Percentiles rank a stretch among this genome's conserved stretches.
phyloP scores from a whole-genome alignment of 306 rosid species.

The Fagus crenata region DNA sequence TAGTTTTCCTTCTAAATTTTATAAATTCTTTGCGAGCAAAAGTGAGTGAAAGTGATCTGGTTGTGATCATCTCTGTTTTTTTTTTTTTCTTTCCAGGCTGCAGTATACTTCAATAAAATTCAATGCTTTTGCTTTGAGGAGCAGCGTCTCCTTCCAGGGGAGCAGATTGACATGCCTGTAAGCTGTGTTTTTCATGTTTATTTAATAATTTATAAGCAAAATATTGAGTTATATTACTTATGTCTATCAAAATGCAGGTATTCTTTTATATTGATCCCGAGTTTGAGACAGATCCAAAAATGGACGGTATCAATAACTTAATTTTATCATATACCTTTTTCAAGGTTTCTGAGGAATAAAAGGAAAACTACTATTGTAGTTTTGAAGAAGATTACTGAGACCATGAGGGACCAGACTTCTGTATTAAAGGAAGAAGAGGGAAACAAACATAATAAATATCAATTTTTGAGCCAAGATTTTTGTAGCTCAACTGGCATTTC shows the following conservation, averaged over 20 bases:
- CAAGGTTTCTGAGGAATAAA: constrained; percentile 82
- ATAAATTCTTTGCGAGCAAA: not conserved
- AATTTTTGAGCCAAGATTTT: too few relatives aligned
- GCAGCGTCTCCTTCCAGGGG: constrained; percentile 91
- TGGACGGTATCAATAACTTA: constrained; percentile 87
- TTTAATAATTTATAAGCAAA: not conserved
- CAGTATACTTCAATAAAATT: constrained; percentile 86
- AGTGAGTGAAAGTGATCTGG: not conserved
- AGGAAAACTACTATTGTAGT: not conserved
- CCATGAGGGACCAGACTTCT: not conserved
- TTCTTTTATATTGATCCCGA: constrained; percentile 96
- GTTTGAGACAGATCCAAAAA: constrained; percentile 81
- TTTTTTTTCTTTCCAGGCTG: constrained; percentile 57
- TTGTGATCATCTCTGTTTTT: not conserved
- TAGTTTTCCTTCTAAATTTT: not conserved
- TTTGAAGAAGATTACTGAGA: not conserved
- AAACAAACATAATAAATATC: not conserved
- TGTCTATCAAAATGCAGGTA: constrained; percentile 50
- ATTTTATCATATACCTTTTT: constrained; percentile 89
- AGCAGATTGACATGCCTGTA: constrained; percentile 96
- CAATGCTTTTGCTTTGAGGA: constrained; percentile 99
- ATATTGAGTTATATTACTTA: constrained; percentile 9
- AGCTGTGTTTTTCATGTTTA: constrained; percentile 29
- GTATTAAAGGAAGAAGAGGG: not conserved
- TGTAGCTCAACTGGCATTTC: too few relatives aligned